Evolutionary conservation across 208 protist species (phyloP).

Genomic region (Wallacemonas rigidus): DNA sequence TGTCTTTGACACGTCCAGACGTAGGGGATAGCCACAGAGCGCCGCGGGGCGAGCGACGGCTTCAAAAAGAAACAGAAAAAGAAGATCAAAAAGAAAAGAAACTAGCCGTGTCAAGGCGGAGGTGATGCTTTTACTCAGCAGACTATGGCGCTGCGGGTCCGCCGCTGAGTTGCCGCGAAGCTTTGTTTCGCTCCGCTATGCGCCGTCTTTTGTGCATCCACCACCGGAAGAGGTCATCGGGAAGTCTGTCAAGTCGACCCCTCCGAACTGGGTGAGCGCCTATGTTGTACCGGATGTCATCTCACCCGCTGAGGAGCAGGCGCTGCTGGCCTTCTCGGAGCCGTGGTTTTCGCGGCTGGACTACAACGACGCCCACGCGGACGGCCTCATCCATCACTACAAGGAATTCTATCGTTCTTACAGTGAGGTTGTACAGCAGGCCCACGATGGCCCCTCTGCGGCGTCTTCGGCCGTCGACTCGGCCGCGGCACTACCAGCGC

Average conservation of each 20-base stretch:
- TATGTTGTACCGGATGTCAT: conserved; percentile 82
- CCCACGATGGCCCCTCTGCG: background rate
- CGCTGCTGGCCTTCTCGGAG: conserved; percentile 52
- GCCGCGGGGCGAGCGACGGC: no score
- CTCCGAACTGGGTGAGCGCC: conserved; percentile 64
- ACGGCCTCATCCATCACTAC: conserved; percentile 87
- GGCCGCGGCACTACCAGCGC: conserved; percentile 4
- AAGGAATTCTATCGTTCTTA: conserved; percentile 89
- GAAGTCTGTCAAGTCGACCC: conserved; percentile 61
- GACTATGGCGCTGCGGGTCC: background rate
- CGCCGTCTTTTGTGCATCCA: conserved; percentile 74
- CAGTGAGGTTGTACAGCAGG: conserved; percentile 37
- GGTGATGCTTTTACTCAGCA: background rate
- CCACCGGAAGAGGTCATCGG: conserved; percentile 65
- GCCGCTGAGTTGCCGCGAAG: conserved; percentile 14
- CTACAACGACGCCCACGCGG: conserved; percentile 74
- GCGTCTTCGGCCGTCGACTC: conserved; percentile 16
- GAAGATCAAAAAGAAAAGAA: background rate
- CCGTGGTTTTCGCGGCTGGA: conserved; percentile 80
- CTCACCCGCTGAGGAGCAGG: conserved; percentile 57
- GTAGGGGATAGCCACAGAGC: no score
- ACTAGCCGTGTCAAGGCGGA: background rate
- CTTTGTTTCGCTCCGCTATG: conserved; percentile 69
- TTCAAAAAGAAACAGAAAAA: background rate
- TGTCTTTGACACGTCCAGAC: no score